Percentiles rank a stretch among this genome's conserved stretches.
These are phyloP conservation scores for Phylloporus arenicola DNA, from an alignment of 768 basidiomycete species.

Conservation along the genomic window DNA sequence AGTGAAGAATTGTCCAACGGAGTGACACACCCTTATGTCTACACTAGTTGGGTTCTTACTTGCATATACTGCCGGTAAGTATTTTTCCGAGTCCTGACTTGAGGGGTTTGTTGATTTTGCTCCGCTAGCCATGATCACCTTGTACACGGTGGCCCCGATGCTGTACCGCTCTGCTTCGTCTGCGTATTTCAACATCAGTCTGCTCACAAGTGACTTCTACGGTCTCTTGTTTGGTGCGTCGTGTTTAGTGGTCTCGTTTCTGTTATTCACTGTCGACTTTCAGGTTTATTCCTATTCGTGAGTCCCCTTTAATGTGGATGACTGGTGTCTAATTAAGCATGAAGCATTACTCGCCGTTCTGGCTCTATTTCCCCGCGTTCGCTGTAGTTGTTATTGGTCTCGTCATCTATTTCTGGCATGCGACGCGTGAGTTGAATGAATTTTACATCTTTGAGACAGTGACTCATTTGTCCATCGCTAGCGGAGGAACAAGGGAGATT, in stretches of 20 bases:
- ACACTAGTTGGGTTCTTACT: conserved; percentile 46
- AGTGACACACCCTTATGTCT: not conserved
- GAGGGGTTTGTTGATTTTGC: conserved; percentile 1
- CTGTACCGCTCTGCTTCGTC: conserved; percentile 84
- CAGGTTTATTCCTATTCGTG: conserved; percentile 52
- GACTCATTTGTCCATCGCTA: conserved; percentile 24
- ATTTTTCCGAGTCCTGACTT: not conserved
- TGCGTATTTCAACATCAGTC: conserved; percentile 77
- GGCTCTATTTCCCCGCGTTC: conserved; percentile 85
- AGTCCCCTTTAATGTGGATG: conserved; percentile 11
- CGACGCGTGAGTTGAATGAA: conserved; percentile 58
- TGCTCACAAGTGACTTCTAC: conserved; percentile 86
- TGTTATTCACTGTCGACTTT: conserved; percentile 2
- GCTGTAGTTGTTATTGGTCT: conserved; percentile 65
- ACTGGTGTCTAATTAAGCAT: conserved; percentile 3
- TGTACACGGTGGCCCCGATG: conserved; percentile 83
- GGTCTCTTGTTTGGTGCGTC: conserved; percentile 65
- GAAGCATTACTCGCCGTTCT: conserved; percentile 78
- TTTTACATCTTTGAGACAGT: not conserved
- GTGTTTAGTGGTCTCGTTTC: not conserved
- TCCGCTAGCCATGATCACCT: conserved; percentile 64
- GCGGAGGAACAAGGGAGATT: conserved; percentile 71
- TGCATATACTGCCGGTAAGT: conserved; percentile 43
- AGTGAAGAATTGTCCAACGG: conserved; percentile 35
- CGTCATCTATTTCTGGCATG: conserved; percentile 81